Conservation (phyloP, 805 yeast genomes). For the Ogataea methanolica region DNA sequence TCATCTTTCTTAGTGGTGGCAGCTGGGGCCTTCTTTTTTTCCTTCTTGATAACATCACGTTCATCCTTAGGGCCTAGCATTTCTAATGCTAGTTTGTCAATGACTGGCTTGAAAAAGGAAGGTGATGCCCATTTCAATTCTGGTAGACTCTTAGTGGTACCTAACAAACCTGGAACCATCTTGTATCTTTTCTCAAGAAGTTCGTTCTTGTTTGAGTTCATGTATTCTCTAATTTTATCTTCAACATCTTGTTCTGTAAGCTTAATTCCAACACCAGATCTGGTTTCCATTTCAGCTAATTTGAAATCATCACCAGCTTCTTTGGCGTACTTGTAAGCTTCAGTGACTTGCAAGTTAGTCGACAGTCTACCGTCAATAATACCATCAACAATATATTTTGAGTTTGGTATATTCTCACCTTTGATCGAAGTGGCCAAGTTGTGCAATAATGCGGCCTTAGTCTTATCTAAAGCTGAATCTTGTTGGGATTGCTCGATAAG, state of each 20-base stretch:
- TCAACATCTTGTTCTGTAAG: slow-evolving; percentile 64
- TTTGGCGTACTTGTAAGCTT: slow-evolving; percentile 73
- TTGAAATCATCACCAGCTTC: slow-evolving; percentile 40
- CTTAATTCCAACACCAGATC: slow-evolving; percentile 79
- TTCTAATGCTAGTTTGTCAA: slow-evolving; percentile 70
- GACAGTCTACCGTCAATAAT: slow-evolving; percentile 61
- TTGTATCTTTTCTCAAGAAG: slow-evolving; percentile 75
- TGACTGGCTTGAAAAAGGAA: slow-evolving; percentile 75
- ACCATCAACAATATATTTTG: slow-evolving; percentile 52
- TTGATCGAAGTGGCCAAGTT: slow-evolving; percentile 71
- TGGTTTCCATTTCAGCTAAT: slow-evolving; percentile 49
- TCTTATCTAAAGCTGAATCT: slow-evolving; percentile 44
- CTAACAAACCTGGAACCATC: slow-evolving; percentile 70
- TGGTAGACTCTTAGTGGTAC: slow-evolving; percentile 68
- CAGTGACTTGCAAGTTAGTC: slow-evolving; percentile 70
- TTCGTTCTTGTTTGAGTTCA: slow-evolving; percentile 53
- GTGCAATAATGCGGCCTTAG: slow-evolving; percentile 64
- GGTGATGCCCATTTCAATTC: slow-evolving; percentile 92
- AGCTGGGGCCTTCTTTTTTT: slow-evolving; percentile 46
- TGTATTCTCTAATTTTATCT: slow-evolving; percentile 51
- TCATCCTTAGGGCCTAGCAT: slow-evolving; percentile 94
- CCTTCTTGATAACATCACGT: slow-evolving; percentile 78
- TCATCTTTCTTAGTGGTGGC: slow-evolving; percentile 14
- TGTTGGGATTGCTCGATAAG: slow-evolving; percentile 45
- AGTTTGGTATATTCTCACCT: slow-evolving; percentile 45